Evolutionary conservation across 805 yeast genomes (phyloP).

Genomic region (Zygoascus flipseniorum): DNA sequence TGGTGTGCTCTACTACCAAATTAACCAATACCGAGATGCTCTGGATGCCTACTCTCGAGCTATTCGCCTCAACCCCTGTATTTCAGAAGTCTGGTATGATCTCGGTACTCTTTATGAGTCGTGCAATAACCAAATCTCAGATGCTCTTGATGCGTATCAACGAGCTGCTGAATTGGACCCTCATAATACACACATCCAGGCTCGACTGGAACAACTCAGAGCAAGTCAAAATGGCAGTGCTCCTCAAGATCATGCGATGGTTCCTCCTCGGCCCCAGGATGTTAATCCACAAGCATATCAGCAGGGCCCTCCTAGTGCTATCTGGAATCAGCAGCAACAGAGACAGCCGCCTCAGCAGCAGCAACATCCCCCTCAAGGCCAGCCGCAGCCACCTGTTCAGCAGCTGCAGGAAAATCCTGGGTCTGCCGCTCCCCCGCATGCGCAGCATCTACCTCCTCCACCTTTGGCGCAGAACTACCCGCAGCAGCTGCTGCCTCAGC

Average conservation of each 20-base stretch:
- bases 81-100: slow-evolving; percentile 98
- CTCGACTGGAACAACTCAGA: slow-evolving; percentile 74
- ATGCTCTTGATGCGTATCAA: slow-evolving; percentile 93
- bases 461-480: slow-evolving; percentile 15
- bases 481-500: slow-evolving; percentile 14
- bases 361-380: slow-evolving; percentile 5
- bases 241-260: slow-evolving; percentile 19
- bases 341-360: slow-evolving; percentile 14
- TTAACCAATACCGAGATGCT: slow-evolving; percentile 93
- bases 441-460: slow-evolving; percentile 13
- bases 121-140: slow-evolving; percentile 89
- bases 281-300: slow-evolving; percentile 55
- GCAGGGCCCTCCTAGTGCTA: slow-evolving; percentile 51
- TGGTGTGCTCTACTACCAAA: slow-evolving; percentile 94
- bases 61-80: slow-evolving; percentile 88
- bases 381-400: slow-evolving; percentile 11
- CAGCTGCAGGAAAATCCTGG: slow-evolving; percentile 16
- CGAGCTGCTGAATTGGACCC: slow-evolving; percentile 96
- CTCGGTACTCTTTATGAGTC: slow-evolving; percentile 95
- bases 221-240: slow-evolving; percentile 20
- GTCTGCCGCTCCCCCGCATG: slow-evolving; percentile 11
- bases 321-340: slow-evolving; percentile 20
- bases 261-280: slow-evolving; percentile 51
- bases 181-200: slow-evolving; percentile 86
- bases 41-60: slow-evolving; percentile 97